phyloP scores from a whole-genome alignment of 2,329 filamentous ascomycete species.

The Leptographium wingfieldii region DNA sequence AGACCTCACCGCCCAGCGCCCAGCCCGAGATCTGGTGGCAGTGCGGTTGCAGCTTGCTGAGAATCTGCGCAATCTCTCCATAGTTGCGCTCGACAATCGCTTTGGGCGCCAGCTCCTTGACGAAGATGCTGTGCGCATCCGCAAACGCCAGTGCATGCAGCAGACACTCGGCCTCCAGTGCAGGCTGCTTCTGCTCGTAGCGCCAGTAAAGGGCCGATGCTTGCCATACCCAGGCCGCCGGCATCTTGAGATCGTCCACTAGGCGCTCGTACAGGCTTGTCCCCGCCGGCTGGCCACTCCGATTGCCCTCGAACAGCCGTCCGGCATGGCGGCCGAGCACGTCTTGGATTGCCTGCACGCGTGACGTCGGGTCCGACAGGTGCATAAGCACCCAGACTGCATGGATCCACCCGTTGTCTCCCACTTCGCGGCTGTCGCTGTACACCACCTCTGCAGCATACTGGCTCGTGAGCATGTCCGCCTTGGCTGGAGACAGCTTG shows the following conservation, averaged over 20 bases:
- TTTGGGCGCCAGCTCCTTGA: slow-evolving; percentile 65
- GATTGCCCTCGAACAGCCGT: slow-evolving; percentile 37
- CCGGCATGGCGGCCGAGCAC: slow-evolving; percentile 62
- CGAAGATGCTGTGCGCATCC: slow-evolving; percentile 76
- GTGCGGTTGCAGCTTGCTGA: slow-evolving; percentile 57
- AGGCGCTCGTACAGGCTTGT: slow-evolving; percentile 42
- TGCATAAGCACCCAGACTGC: slow-evolving; percentile 69
- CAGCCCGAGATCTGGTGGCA: slow-evolving; percentile 56
- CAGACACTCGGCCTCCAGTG: slow-evolving; percentile 64
- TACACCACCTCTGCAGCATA: slow-evolving; percentile 12
- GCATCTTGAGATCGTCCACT: slow-evolving; percentile 54
- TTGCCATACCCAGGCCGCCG: slow-evolving; percentile 69
- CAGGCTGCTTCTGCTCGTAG: slow-evolving; percentile 54
- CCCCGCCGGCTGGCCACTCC: slow-evolving; percentile 5
- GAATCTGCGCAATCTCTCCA: slow-evolving; percentile 37
- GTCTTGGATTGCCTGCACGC: slow-evolving; percentile 56
- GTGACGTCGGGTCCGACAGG: slow-evolving; percentile 49
- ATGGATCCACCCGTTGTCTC: slow-evolving; percentile 50
- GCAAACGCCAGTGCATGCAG: slow-evolving; percentile 63
- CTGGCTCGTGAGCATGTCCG: slow-evolving; percentile 40
- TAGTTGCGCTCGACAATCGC: slow-evolving; percentile 77
- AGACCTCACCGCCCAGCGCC: slow-evolving; percentile 70
- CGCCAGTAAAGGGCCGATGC: slow-evolving; percentile 77
- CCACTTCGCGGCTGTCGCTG: slow-evolving; percentile 26
- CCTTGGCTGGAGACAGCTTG: slow-evolving; percentile 56